Evolutionary conservation across 768 basidiomycete species (phyloP), one percentile per base, ranked within the genome.

Genomic region (Leucosporidium yakuticum): DNA sequence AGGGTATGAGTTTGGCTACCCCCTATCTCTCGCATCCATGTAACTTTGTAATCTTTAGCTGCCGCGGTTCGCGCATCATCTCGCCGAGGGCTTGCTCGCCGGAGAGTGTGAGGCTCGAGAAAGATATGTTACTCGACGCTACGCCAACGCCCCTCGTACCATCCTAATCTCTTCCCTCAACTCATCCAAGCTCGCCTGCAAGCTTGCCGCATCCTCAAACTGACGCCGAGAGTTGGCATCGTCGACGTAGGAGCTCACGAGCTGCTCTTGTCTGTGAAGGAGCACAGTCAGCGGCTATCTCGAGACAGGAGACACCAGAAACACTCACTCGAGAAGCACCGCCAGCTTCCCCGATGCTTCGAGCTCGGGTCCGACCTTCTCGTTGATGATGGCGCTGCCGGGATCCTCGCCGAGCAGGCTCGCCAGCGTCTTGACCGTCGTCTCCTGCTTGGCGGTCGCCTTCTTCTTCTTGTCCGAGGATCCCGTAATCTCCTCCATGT

Each of bases 181-280:
- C 80, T 98, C 95, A 56, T 80, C 82, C 60, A 97, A 78, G 77
- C 88, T 94, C 39, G 80, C 77, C 76, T 89, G 87, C 69, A 99
- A 80, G 5, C 88, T 88, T 78, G 88, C 88, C 20, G 88, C 89
- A 76, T 99, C 96, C 78, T 98, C 95, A 71, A 98, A 97, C 79
- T 98, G 98, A 53, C 95, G 83, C 73, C 88, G 88, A 3, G 86
- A 84, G 78, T 87, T 88, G 9, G 95, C 95, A 77, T 97, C 92
- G 73, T 89, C 87, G 12, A 98, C 85, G 75, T 93, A 97, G 2
- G 86, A 83, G 78, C 94, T 90, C 25, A 99, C 83, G 57, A 97
- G 83, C 4, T 88, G 87, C 79, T 99, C 95, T 78, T 98, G 95
- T 23, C 66, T 73, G 61, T 15, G 34, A 17, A 29, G 20, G 49